These are phyloP conservation scores for Colletotrichum horii DNA, from an alignment of 2,329 filamentous ascomycete species.

Conservation along the genomic window DNA sequence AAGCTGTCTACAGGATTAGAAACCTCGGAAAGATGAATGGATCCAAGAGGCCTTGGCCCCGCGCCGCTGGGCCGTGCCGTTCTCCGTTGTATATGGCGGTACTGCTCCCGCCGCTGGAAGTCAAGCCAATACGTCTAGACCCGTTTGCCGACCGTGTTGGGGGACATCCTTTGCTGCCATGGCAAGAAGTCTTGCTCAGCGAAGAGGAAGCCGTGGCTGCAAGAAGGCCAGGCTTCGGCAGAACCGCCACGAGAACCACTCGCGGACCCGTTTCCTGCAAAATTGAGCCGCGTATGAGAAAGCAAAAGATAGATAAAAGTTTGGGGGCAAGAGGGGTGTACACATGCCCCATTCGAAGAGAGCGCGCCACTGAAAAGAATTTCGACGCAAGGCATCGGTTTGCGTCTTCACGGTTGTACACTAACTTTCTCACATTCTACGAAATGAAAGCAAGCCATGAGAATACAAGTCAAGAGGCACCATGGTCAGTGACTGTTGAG, in stretches of 20 bases:
- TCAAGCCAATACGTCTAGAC: background rate
- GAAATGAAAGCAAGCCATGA: conserved; percentile 10
- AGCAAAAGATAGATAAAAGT: conserved; percentile 18
- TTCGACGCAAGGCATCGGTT: background rate
- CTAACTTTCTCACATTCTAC: conserved; percentile 1
- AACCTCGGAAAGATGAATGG: background rate
- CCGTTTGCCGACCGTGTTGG: background rate
- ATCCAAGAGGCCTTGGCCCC: background rate
- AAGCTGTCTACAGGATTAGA: conserved; percentile 24
- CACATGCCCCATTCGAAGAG: background rate
- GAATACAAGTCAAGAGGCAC: background rate
- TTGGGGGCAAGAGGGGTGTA: conserved; percentile 5
- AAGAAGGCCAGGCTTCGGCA: background rate
- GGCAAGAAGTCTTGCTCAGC: background rate
- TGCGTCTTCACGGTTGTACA: conserved; percentile 6
- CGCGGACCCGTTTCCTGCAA: background rate
- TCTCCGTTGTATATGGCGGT: background rate
- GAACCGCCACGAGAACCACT: background rate
- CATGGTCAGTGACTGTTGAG: background rate
- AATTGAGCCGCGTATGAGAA: background rate
- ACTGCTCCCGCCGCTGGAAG: background rate
- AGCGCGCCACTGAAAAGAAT: background rate
- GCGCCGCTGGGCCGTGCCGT: background rate
- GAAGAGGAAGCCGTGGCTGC: background rate
- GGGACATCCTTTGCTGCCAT: background rate